These are phyloP conservation scores for Coniella lustricola DNA, from an alignment of 2,329 filamentous ascomycete species.

Conservation along the genomic window DNA sequence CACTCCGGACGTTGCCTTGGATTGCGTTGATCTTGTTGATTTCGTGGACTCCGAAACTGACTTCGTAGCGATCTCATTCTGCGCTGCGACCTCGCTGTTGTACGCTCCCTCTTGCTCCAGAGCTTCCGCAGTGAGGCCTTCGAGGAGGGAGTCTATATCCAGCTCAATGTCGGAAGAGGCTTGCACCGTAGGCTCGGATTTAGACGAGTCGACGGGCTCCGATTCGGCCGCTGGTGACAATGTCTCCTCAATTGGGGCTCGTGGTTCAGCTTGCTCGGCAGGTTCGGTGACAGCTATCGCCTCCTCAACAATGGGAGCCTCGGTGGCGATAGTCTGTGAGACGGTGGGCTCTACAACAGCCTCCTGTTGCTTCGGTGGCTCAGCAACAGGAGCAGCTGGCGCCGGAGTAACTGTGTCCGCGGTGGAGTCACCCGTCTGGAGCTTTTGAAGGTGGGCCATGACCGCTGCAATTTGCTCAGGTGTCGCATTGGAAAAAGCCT, in stretches of 20 bases:
- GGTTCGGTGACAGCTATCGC: neutral
- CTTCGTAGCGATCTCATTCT: neutral
- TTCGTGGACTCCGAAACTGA: no score
- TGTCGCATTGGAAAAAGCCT: neutral
- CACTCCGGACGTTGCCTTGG: neutral
- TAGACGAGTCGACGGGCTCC: neutral
- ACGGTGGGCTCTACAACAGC: neutral
- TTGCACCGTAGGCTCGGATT: neutral
- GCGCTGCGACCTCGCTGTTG: neutral
- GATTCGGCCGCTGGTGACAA: neutral
- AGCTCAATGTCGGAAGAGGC: neutral
- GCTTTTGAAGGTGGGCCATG: slow-evolving; percentile 1
- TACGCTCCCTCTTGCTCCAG: neutral
- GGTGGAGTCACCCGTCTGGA: neutral
- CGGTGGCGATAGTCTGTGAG: neutral
- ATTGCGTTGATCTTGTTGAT: neutral
- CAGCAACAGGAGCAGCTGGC: neutral
- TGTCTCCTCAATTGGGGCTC: neutral
- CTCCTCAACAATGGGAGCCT: neutral
- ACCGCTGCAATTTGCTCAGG: slow-evolving; percentile 2
- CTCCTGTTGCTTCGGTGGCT: neutral
- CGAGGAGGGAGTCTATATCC: neutral
- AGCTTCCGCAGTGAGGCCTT: neutral
- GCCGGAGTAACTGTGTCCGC: neutral
- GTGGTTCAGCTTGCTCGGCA: neutral